Conservation (phyloP, 2,329 filamentous ascomycete species). For the Beauveria brongniartii region DNA sequence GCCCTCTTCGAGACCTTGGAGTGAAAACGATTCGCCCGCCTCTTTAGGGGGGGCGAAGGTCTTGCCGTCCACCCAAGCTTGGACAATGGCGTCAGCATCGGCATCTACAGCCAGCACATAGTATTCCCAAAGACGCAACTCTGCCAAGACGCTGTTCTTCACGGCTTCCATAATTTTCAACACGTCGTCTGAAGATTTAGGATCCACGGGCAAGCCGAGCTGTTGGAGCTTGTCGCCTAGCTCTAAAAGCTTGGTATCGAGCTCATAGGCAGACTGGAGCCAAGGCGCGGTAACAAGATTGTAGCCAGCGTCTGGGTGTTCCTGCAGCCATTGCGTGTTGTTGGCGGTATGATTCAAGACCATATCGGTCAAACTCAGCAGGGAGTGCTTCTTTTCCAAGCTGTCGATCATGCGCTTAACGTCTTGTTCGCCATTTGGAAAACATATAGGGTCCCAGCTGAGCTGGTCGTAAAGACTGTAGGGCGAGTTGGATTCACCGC, state of each 20-base stretch:
- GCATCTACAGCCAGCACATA: slow-evolving; percentile 76
- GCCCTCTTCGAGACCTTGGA: slow-evolving; percentile 40
- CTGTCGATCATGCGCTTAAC: slow-evolving; percentile 67
- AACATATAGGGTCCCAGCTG: slow-evolving; percentile 71
- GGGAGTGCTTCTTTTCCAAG: slow-evolving; percentile 75
- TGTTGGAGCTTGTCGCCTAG: slow-evolving; percentile 66
- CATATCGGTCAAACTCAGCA: slow-evolving; percentile 88
- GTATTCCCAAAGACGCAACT: slow-evolving; percentile 84
- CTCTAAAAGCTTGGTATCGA: slow-evolving; percentile 59
- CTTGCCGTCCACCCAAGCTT: slow-evolving; percentile 61
- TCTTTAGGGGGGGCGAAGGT: slow-evolving; percentile 43
- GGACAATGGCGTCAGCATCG: slow-evolving; percentile 59
- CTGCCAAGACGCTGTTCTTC: slow-evolving; percentile 69
- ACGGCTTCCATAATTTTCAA: slow-evolving; percentile 74
- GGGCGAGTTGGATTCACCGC: slow-evolving; percentile 87
- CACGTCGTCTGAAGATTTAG: slow-evolving; percentile 65
- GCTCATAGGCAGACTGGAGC: slow-evolving; percentile 55
- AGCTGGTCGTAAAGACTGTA: slow-evolving; percentile 96
- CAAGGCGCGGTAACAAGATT: slow-evolving; percentile 84
- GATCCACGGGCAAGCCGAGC: slow-evolving; percentile 66
- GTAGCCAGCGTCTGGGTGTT: slow-evolving; percentile 93
- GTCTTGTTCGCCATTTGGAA: slow-evolving; percentile 79
- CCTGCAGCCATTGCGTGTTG: slow-evolving; percentile 88
- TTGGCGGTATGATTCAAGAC: slow-evolving; percentile 97
- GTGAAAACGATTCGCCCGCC: slow-evolving; percentile 22